These are phyloP conservation scores for Suillus fuscotomentosus DNA, from an alignment of 768 basidiomycete species.

Conservation along the genomic window DNA sequence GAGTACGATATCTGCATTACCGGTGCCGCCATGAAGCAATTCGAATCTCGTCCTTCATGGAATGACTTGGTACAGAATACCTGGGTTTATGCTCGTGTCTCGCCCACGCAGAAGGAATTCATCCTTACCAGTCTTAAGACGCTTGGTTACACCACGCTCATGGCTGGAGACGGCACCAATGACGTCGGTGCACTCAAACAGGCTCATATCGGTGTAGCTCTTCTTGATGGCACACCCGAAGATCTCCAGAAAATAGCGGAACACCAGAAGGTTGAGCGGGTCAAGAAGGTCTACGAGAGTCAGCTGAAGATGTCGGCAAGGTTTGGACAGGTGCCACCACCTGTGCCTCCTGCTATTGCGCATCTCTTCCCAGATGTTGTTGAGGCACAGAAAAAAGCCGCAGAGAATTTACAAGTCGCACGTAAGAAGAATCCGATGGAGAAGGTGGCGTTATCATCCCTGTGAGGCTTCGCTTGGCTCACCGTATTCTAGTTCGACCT, in stretches of 20 bases:
- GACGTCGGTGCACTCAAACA: slow-evolving; percentile 98
- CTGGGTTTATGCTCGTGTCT: slow-evolving; percentile 98
- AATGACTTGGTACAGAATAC: slow-evolving; percentile 86
- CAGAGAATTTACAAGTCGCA: slow-evolving; percentile 59
- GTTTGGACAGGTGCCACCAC: slow-evolving; percentile 92
- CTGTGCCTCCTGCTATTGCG: slow-evolving; percentile 85
- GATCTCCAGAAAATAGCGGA: slow-evolving; percentile 94
- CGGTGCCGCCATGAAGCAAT: slow-evolving; percentile 90
- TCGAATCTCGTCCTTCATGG: slow-evolving; percentile 69
- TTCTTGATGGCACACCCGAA: slow-evolving; percentile 87
- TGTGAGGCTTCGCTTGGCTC: slow-evolving; percentile 7
- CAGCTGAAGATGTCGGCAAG: slow-evolving; percentile 87
- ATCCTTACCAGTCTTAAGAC: slow-evolving; percentile 89
- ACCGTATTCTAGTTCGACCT: slow-evolving; percentile 64
- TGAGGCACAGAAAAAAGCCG: slow-evolving; percentile 81
- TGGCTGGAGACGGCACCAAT: slow-evolving; percentile 99
- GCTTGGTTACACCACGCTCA: slow-evolving; percentile 89
- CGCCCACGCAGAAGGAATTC: slow-evolving; percentile 92
- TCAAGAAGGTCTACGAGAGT: slow-evolving; percentile 97
- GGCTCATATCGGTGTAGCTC: slow-evolving; percentile 94
- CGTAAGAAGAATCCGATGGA: slow-evolving; percentile 87
- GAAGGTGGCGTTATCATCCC: slow-evolving; percentile 52
- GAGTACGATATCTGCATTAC: slow-evolving; percentile 97
- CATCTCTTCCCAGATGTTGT: slow-evolving; percentile 90
- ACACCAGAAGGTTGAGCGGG: slow-evolving; percentile 81